phyloP scores from a whole-genome alignment of 2,329 filamentous ascomycete genomes.

The Intubia oerlemansii region DNA sequence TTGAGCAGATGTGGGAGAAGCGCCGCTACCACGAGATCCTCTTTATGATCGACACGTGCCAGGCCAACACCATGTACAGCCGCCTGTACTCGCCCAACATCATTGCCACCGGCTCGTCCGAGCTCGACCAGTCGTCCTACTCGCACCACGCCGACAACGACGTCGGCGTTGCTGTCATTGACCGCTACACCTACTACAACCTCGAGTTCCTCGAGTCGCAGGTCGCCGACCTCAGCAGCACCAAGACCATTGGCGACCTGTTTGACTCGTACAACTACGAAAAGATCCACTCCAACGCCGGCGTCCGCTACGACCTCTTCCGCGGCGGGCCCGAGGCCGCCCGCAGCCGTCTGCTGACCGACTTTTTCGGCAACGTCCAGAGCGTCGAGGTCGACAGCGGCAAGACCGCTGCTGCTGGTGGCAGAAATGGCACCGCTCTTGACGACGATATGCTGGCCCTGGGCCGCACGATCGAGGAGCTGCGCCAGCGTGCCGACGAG shows the following conservation, averaged over 20 bases:
- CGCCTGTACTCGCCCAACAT: slow-evolving; percentile 98
- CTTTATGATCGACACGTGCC: slow-evolving; percentile 99
- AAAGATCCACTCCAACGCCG: slow-evolving; percentile 86
- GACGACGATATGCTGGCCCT: slow-evolving; percentile 62
- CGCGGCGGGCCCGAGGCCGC: slow-evolving; percentile 59
- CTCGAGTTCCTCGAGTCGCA: slow-evolving; percentile 88
- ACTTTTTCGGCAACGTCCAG: slow-evolving; percentile 97
- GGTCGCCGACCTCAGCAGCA: slow-evolving; percentile 65
- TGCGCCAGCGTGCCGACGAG: slow-evolving; percentile 26
- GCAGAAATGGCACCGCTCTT: too few relatives aligned
- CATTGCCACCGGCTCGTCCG: slow-evolving; percentile 88
- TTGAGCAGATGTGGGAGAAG: slow-evolving; percentile 99
- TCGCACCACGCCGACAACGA: slow-evolving; percentile 97
- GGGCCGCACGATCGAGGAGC: slow-evolving; percentile 39
- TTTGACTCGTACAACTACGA: slow-evolving; percentile 92
- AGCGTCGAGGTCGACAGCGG: slow-evolving; percentile 71
- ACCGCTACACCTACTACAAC: slow-evolving; percentile 97
- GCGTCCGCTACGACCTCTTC: slow-evolving; percentile 90
- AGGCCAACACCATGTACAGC: slow-evolving; percentile 98
- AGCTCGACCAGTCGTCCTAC: slow-evolving; percentile 90
- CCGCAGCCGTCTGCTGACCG: slow-evolving; percentile 64
- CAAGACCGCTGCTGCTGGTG: slow-evolving; percentile 21
- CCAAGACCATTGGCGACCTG: slow-evolving; percentile 77
- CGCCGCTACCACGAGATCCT: slow-evolving; percentile 94
- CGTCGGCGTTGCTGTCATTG: slow-evolving; percentile 92